These are phyloP conservation scores for Beauveria brongniartii DNA, from an alignment of 2,329 filamentous ascomycete species.

Conservation along the genomic window DNA sequence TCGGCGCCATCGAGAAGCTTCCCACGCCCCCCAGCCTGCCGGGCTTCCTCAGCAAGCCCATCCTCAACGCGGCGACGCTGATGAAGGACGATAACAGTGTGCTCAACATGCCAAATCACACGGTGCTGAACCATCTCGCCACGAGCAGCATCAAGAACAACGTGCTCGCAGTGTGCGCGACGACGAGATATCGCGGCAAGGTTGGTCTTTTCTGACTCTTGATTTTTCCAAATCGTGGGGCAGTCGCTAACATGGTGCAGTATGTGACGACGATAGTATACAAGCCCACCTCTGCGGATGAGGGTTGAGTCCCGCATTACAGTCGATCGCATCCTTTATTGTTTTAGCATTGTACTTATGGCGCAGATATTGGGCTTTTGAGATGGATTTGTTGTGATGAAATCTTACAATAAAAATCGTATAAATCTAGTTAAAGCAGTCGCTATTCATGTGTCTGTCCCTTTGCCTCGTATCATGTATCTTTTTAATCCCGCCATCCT, in stretches of 20 bases:
- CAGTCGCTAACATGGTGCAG: constrained; percentile 35
- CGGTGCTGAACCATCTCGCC: constrained; percentile 89
- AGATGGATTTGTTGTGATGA: background rate
- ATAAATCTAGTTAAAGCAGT: background rate
- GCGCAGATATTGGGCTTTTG: constrained; percentile 2
- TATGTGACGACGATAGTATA: constrained; percentile 98
- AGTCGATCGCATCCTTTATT: background rate
- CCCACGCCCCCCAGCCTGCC: constrained; percentile 78
- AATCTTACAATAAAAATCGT: background rate
- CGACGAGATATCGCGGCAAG: constrained; percentile 96
- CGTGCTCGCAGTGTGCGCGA: constrained; percentile 88
- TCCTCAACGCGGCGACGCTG: constrained; percentile 80
- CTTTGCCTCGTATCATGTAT: background rate
- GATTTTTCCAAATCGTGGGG: background rate
- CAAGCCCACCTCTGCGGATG: constrained; percentile 67
- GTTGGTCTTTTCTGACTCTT: constrained; percentile 33
- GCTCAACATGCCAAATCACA: constrained; percentile 93
- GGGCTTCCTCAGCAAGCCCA: constrained; percentile 87
- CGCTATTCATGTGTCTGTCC: background rate
- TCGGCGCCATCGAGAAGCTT: constrained; percentile 67
- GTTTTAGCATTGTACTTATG: constrained; percentile 1
- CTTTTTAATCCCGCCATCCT: background rate
- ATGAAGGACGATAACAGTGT: constrained; percentile 99
- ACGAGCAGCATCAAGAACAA: constrained; percentile 98
- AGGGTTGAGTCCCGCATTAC: constrained; percentile 22